These are phyloP conservation scores for Paecilomyces fulvus DNA, from an alignment of 2,329 filamentous ascomycete genomes.

Conservation along the genomic window DNA sequence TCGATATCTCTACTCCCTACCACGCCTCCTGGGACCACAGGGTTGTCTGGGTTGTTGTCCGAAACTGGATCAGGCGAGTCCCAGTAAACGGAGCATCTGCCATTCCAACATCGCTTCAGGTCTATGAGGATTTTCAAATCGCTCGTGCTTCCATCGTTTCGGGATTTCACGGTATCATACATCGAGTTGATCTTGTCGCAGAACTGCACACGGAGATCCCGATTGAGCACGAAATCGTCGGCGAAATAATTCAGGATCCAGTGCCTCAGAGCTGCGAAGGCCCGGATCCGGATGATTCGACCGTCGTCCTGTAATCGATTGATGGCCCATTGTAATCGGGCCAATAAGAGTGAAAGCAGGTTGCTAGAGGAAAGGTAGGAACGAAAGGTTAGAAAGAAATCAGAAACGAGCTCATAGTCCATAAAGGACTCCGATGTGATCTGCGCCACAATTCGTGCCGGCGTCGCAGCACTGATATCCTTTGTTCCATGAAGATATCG, in stretches of 20 bases:
- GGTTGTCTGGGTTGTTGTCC: conserved; percentile 53
- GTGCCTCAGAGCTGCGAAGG: conserved; percentile 9
- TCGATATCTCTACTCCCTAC: conserved; percentile 50
- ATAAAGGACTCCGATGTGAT: conserved; percentile 94
- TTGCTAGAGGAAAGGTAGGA: conserved; percentile 71
- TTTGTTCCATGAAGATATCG: conserved; percentile 64
- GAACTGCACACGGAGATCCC: conserved; percentile 65
- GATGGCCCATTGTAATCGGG: conserved; percentile 80
- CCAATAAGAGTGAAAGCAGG: conserved; percentile 73
- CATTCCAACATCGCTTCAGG: conserved; percentile 93
- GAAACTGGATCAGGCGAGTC: conserved; percentile 60
- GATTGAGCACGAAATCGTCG: conserved; percentile 80
- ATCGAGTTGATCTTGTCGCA: conserved; percentile 68
- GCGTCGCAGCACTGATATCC: conserved; percentile 80
- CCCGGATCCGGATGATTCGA: conserved; percentile 68
- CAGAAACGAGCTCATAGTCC: conserved; percentile 92
- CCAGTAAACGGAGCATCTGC: conserved; percentile 86
- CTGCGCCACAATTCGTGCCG: conserved; percentile 83
- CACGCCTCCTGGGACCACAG: conserved; percentile 69
- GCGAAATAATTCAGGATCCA: conserved; percentile 59
- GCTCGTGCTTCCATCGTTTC: conserved; percentile 47
- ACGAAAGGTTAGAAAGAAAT: conserved; percentile 95
- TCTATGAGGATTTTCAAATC: conserved; percentile 84
- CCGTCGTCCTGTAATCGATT: conserved; percentile 72
- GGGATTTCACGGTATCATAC: conserved; percentile 43